Evolutionary conservation across 371 early-diverging fungal genomes (phyloP), one percentile per base, ranked within the genome.

Genomic region (Chytridiales sp.): DNA sequence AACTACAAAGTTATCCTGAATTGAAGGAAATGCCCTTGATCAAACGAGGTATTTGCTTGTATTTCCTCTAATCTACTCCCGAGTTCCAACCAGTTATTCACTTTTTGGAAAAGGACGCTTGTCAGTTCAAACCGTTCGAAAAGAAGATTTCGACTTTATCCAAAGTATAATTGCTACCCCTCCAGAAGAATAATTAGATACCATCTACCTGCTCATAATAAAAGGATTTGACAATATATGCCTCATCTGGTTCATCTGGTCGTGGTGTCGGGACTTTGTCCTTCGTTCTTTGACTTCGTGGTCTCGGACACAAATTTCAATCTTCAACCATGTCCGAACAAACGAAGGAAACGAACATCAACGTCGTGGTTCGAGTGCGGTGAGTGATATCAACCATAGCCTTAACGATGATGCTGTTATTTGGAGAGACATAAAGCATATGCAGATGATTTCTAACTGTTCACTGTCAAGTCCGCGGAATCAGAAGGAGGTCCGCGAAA

Each of bases 91-190:
- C 6, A 21, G 17, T 44, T 19, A 21, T 8, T 11, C 24, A 44
- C 5, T 5, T 48, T 5, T 29, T 4, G 15, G 29, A 6, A 8
- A 48, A 2, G 82, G 85, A 3, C 76, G 89, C 6, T 74, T 88
- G 22, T 86, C 86, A 1, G 84, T 88, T 0, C 87, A 87, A 53
- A 83, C 85, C 1, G 87, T 88, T 1, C 72, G 64, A 1, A 49
- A 74, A 26, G 51, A 41, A 9, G 85, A 86, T 38, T 85, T 73
- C 55, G 78, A 81, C 1, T 85, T 78, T 65, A 85, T 90, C 27
- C 9, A 80, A 39, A 29, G 27, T 1, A 22, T 56, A 3, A 44
- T 40, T 13, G 19, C 17, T 24, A 17, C 30, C 17, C 17, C 19
- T 1, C 40, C 19, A 19, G 19, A 39, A 17, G 19, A 39, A 39